Percentiles rank a stretch among this genome's conserved stretches.
Conservation (phyloP, 495 filamentous ascomycete genomes). For the Hypomontagnella monticulosa region DNA sequence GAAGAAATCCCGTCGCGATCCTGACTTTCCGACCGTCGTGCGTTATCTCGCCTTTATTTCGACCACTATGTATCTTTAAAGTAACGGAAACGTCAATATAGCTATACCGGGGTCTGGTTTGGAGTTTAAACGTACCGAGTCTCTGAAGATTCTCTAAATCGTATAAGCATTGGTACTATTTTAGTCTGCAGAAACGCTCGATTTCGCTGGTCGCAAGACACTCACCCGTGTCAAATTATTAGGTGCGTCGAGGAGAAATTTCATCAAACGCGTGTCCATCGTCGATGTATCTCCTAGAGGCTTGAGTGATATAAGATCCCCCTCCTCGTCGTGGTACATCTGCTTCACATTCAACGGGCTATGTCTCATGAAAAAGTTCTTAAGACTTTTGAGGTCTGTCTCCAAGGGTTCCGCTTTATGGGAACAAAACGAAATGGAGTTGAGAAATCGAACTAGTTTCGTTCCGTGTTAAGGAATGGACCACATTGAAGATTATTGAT, state of each 20-base stretch:
- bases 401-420: neutral
- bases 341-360: neutral
- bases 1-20: neutral
- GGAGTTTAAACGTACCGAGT: neutral
- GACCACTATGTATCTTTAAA: neutral
- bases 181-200: too few relatives aligned
- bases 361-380: neutral
- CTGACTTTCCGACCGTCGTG: neutral
- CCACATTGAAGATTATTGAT: neutral
- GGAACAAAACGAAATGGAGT: neutral
- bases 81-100: too few relatives aligned
- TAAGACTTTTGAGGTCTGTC: conserved; percentile 1
- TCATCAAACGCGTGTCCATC: conserved; percentile 6
- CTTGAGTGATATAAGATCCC: conserved; percentile 9
- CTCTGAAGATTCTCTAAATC: conserved; percentile 6
- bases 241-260: conserved; percentile 5
- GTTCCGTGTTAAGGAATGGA: neutral
- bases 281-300: conserved; percentile 9
- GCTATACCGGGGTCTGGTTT: too few relatives aligned
- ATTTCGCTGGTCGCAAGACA: neutral
- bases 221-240: conserved; percentile 3
- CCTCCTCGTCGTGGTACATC: conserved; percentile 7
- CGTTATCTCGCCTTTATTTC: neutral
- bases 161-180: neutral
- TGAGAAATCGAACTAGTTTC: conserved; percentile 7